phyloP scores from a whole-genome alignment of 768 basidiomycete species.

The Lanmaoa pseudosensibilis region DNA sequence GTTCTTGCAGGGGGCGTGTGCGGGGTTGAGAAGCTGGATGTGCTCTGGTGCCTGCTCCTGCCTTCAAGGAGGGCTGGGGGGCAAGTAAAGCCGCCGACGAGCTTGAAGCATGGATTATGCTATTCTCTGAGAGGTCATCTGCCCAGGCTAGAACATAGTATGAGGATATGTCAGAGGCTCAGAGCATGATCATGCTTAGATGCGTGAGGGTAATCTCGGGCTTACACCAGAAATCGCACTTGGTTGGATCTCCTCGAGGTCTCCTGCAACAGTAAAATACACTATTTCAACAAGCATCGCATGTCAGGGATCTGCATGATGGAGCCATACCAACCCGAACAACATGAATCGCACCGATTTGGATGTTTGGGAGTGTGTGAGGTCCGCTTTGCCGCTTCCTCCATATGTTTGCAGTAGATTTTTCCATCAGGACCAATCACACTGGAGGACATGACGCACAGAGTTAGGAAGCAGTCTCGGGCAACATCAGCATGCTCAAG shows the following conservation, averaged over 20 bases:
- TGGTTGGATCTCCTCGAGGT: conserved; percentile 4
- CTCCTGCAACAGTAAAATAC: conserved; percentile 44
- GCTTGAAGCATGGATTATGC: neutral
- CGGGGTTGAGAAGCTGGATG: neutral
- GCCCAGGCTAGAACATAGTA: conserved; percentile 39
- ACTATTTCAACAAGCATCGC: conserved; percentile 14
- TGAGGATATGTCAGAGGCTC: neutral
- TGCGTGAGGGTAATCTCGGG: neutral
- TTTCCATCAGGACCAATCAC: conserved; percentile 29
- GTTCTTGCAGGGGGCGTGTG: neutral
- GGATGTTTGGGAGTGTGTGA: conserved; percentile 36
- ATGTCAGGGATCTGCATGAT: conserved; percentile 4
- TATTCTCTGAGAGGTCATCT: conserved; percentile 22
- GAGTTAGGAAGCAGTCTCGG: neutral
- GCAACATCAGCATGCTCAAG: neutral
- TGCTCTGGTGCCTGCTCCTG: neutral
- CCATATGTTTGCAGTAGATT: conserved; percentile 41
- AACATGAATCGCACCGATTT: conserved; percentile 36
- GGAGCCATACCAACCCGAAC: neutral
- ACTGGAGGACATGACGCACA: conserved; percentile 20
- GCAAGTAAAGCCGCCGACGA: neutral
- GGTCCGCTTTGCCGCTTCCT: conserved; percentile 32
- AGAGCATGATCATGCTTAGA: neutral
- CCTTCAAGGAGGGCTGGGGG: neutral
- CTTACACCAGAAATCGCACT: conserved; percentile 42